Evolutionary conservation across 768 basidiomycete genomes (phyloP).

Genomic region (Phanerochaete sordida): DNA sequence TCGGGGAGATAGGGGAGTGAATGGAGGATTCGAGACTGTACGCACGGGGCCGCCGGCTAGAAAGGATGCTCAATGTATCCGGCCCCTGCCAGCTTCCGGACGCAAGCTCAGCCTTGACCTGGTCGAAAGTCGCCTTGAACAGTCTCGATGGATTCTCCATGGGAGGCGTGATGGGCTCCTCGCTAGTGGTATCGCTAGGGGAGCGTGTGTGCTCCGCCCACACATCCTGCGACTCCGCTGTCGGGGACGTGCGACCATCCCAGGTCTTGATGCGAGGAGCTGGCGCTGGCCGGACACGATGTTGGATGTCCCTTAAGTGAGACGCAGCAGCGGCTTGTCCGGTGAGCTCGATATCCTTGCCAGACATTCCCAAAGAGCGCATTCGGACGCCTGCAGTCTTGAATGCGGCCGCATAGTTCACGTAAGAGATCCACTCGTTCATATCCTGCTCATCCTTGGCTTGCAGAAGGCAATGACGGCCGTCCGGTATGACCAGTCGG

Average conservation of each 20-base stretch:
- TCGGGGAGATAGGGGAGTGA: slow-evolving; percentile 13
- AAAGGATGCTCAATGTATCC: slow-evolving; percentile 26
- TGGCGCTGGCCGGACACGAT: slow-evolving; percentile 23
- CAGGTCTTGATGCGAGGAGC: slow-evolving; percentile 30
- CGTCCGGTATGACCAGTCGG: slow-evolving; percentile 70
- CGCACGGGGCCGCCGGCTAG: slow-evolving; percentile 27
- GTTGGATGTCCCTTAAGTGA: slow-evolving; percentile 67
- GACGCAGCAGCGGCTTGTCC: slow-evolving; percentile 86
- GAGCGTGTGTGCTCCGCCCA: slow-evolving; percentile 4
- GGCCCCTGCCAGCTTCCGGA: slow-evolving; percentile 38
- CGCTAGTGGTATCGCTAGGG: slow-evolving; percentile 15
- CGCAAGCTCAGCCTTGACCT: slow-evolving; percentile 82
- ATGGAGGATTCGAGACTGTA: slow-evolving; percentile 29
- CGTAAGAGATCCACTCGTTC: slow-evolving; percentile 86
- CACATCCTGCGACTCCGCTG: background rate
- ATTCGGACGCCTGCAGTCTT: slow-evolving; percentile 80
- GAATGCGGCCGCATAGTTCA: slow-evolving; percentile 95
- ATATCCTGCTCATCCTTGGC: slow-evolving; percentile 64
- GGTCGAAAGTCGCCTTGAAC: slow-evolving; percentile 80
- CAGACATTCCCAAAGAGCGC: slow-evolving; percentile 68
- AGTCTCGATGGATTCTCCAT: slow-evolving; percentile 55
- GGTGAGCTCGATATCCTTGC: slow-evolving; percentile 68
- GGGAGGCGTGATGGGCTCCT: slow-evolving; percentile 49
- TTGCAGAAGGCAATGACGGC: slow-evolving; percentile 82
- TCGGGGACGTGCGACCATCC: slow-evolving; percentile 27